phyloP scores from a whole-genome alignment of 2,329 filamentous ascomycete species.

The Eutypella sp. region DNA sequence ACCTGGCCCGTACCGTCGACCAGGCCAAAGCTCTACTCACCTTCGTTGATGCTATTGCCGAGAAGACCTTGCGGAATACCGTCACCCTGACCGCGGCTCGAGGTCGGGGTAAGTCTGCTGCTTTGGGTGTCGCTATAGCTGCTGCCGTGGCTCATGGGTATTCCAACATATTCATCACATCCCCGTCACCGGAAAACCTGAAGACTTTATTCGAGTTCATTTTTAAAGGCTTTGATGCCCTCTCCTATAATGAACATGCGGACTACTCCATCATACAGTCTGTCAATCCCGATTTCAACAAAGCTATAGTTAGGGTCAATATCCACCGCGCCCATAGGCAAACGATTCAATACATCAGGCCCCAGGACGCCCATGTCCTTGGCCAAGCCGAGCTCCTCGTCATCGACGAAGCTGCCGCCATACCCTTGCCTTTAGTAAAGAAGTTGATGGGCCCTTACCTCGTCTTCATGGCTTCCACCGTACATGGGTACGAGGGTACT shows the following conservation, averaged over 20 bases:
- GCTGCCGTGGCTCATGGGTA: conserved; percentile 94
- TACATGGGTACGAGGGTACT: conserved; percentile 97
- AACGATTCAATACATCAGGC: conserved; percentile 97
- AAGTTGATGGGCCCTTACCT: conserved; percentile 96
- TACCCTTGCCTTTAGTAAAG: conserved; percentile 83
- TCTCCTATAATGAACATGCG: conserved; percentile 89
- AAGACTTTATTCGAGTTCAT: conserved; percentile 98
- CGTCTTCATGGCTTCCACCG: conserved; percentile 98
- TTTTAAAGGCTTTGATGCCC: conserved; percentile 94
- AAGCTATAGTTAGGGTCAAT: conserved; percentile 95
- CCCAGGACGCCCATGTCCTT: conserved; percentile 89
- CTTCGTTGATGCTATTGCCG: conserved; percentile 91
- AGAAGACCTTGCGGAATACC: conserved; percentile 91
- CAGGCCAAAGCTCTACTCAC: conserved; percentile 96
- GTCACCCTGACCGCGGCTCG: conserved; percentile 89
- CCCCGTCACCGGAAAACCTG: conserved; percentile 93
- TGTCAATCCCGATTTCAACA: conserved; percentile 98
- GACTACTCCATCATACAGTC: conserved; percentile 98
- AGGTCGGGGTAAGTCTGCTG: conserved; percentile 95
- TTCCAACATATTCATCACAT: conserved; percentile 99
- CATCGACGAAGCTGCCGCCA: conserved; percentile 96
- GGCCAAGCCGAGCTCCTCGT: conserved; percentile 93
- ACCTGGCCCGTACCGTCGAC: conserved; percentile 83
- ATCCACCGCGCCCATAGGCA: conserved; percentile 92
- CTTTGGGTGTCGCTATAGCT: conserved; percentile 88